Evolutionary conservation across 106 monocot species (phyloP).

Genomic region (Amphibolis antarctica): DNA sequence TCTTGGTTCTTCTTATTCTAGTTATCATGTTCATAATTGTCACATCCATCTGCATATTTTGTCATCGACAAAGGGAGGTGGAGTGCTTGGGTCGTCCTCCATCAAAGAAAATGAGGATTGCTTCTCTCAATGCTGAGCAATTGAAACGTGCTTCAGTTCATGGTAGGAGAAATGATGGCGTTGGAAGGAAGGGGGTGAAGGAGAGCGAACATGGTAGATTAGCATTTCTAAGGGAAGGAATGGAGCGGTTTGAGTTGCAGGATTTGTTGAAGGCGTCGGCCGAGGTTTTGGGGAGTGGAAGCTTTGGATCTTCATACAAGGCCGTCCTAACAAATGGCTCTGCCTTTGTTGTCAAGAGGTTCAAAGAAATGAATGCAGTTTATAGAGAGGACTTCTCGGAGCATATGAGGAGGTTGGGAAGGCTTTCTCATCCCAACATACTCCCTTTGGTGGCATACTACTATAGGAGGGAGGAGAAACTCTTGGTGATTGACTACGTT

Average conservation of each 20-base stretch:
- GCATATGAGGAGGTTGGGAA: conserved; percentile 76
- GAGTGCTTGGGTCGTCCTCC: conserved; percentile 6
- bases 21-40: conserved; percentile 6
- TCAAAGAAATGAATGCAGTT: conserved; percentile 66
- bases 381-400: conserved; percentile 66
- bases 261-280: conserved; percentile 66
- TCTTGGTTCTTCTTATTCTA: conserved; percentile 1
- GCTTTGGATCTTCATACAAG: conserved; percentile 52
- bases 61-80: neutral
- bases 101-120: neutral
- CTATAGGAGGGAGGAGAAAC: conserved; percentile 77
- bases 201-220: conserved; percentile 20
- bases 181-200: conserved; percentile 1
- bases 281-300: conserved; percentile 49
- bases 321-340: conserved; percentile 32
- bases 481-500: conserved; percentile 48
- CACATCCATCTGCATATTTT: neutral
- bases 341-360: conserved; percentile 63
- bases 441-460: conserved; percentile 62
- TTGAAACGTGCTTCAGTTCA: neutral
- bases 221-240: conserved; percentile 34
- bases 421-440: conserved; percentile 62
- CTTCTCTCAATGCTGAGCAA: neutral
- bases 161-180: neutral
- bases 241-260: conserved; percentile 48